Evolutionary conservation across 1,284 basidiomycete genomes (phyloP), one percentile per base, ranked within the genome.

Genomic region (Naganishia liquefaciens): DNA sequence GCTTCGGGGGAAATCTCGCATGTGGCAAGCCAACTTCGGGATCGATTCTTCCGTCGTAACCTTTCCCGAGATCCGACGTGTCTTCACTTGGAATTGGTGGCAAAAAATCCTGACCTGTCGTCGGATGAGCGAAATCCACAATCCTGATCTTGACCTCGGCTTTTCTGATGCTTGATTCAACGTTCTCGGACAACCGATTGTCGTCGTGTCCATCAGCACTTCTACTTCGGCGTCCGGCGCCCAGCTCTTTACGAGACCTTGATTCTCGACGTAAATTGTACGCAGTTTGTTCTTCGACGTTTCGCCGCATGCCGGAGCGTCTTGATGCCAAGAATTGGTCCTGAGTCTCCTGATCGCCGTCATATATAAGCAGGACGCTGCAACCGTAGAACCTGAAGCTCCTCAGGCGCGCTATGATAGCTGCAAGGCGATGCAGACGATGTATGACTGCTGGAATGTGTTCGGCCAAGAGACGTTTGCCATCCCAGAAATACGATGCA

Each of bases 101-200:
- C 62, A 90, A 77, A 84, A 93, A 98, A 77, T 99, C 96, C 51
- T 84, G 83, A 7, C 95, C 95, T 0, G 94, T 98, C 9, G 94
- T 98, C 66, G 95, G 98, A 77, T 98, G 95, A 7, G 95, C 96
- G 80, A 99, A 99, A 79, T 99, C 95, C 66, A 99, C 96, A 64
- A 99, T 87, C 30, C 94, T 90, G 69, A 99, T 90, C 73, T 91
- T 93, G 66, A 99, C 86, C 77, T 96, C 93, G 46, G 96, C 96
- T 25, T 91, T 86, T 73, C 87, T 87, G 53, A 85, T 84, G 37
- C 54, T 47, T 11, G 68, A 64, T 25, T 70, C 64, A 53, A 61
- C 39, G 39, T 44, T 57, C 49, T 54, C 70, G 44, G 67, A 64
- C 10, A 66, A 66, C 49, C 66, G 69, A 28, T 61, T 46, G 10